These are phyloP conservation scores for Neofusicoccum umdonicola DNA, from an alignment of 2,329 filamentous ascomycete genomes.

Conservation along the genomic window DNA sequence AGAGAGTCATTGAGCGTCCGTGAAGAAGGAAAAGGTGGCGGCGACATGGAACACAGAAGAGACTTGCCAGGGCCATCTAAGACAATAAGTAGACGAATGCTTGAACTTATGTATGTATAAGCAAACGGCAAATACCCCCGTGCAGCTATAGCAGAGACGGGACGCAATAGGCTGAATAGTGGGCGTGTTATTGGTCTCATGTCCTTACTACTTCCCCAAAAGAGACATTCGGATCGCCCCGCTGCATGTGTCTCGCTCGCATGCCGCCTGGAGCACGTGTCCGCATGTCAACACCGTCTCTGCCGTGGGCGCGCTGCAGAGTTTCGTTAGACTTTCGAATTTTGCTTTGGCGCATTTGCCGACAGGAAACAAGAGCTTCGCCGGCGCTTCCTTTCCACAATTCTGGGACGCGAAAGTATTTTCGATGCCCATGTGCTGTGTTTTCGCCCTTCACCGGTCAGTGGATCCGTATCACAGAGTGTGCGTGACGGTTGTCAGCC, in stretches of 20 bases:
- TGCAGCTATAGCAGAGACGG: too few relatives aligned
- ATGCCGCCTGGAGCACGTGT: not conserved
- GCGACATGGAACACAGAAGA: too few relatives aligned
- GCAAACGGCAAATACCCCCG: too few relatives aligned
- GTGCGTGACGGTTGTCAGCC: not conserved
- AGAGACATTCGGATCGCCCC: too few relatives aligned
- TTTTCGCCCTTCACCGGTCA: not conserved
- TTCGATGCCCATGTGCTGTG: not conserved
- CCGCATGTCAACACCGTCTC: not conserved
- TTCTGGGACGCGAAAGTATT: not conserved
- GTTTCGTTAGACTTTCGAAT: not conserved
- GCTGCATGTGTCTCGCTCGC: too few relatives aligned
- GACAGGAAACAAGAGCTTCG: not conserved
- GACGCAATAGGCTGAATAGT: too few relatives aligned
- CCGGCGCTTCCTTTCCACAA: not conserved
- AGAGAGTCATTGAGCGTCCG: not conserved
- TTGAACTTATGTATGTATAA: too few relatives aligned
- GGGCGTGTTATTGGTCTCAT: too few relatives aligned
- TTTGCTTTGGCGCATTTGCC: not conserved
- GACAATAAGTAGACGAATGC: too few relatives aligned
- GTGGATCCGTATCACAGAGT: constrained; percentile 11
- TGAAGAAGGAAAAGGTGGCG: too few relatives aligned
- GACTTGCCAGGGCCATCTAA: too few relatives aligned
- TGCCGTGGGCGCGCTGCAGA: not conserved
- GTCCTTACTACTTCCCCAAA: too few relatives aligned